A percentile compares a stretch with the other conserved stretches of the same genome.
Conservation (phyloP, 768 basidiomycete species). For the Russula dissimulans region DNA sequence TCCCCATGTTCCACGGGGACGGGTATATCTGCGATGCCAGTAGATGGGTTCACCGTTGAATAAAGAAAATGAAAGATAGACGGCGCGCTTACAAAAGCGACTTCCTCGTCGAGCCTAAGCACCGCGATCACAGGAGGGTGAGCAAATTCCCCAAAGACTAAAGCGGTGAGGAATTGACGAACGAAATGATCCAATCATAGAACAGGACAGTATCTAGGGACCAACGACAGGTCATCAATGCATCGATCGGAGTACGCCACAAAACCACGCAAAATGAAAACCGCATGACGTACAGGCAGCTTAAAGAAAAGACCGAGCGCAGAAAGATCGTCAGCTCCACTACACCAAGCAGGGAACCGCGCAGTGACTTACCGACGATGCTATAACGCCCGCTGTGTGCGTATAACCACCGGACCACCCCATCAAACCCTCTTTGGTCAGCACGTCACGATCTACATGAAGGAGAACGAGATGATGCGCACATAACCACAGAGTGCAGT, state of each 20-base stretch:
- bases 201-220: slow-evolving; percentile 12
- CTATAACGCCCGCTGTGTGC: slow-evolving; percentile 11
- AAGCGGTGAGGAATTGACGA: not conserved
- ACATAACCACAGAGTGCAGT: not conserved
- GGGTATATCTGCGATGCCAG: slow-evolving; percentile 9
- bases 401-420: not conserved
- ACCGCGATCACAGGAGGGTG: not conserved
- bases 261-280: not conserved
- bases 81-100: not conserved
- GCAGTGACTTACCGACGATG: not conserved
- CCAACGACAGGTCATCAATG: not conserved
- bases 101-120: slow-evolving; percentile 12
- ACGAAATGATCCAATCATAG: slow-evolving; percentile 20
- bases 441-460: not conserved
- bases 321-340: not conserved
- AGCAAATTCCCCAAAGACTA: not conserved
- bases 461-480: not conserved
- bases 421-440: not conserved
- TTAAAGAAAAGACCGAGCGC: not conserved
- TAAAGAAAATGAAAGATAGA: no score
- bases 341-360: not conserved
- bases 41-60: not conserved
- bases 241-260: not conserved
- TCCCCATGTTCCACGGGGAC: slow-evolving; percentile 7
- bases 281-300: slow-evolving; percentile 4